Conservation (phyloP, 768 basidiomycete species). For the Mycena sanguinolenta region DNA sequence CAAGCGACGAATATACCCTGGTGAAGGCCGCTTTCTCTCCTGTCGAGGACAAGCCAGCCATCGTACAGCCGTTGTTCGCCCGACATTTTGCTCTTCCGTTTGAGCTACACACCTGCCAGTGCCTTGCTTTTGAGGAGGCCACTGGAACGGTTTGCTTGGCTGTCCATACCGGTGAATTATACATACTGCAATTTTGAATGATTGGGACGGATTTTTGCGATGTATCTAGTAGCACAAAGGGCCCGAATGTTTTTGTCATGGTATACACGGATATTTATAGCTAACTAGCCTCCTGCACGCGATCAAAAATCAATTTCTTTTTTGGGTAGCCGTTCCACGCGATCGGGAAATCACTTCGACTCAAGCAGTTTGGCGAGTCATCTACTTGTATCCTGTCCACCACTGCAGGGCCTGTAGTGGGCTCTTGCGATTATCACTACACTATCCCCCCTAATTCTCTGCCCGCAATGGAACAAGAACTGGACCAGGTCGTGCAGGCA, state of each 20-base stretch:
- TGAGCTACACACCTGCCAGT: constrained; percentile 57
- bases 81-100: constrained; percentile 66
- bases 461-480: constrained; percentile 76
- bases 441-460: not conserved
- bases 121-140: constrained; percentile 69
- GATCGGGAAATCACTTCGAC: constrained; percentile 9
- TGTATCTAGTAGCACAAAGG: not conserved
- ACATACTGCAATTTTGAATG: constrained; percentile 56
- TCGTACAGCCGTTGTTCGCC: constrained; percentile 57
- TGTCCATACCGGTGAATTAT: constrained; percentile 67
- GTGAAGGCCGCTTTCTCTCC: constrained; percentile 64
- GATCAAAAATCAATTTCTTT: constrained; percentile 7
- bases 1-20: constrained; percentile 61
- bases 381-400: not conserved
- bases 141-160: constrained; percentile 65
- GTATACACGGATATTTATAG: not conserved
- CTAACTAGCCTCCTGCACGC: no score
- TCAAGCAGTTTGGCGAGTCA: constrained; percentile 16
- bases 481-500: constrained; percentile 84
- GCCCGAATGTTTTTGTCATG: no score
- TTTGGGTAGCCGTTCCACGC: not conserved
- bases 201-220: not conserved
- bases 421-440: not conserved
- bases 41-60: constrained; percentile 35
- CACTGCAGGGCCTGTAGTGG: constrained; percentile 1